These are phyloP conservation scores for Dictyostelium intermedium DNA, from an alignment of 78 protist genomes.

Conservation along the genomic window DNA sequence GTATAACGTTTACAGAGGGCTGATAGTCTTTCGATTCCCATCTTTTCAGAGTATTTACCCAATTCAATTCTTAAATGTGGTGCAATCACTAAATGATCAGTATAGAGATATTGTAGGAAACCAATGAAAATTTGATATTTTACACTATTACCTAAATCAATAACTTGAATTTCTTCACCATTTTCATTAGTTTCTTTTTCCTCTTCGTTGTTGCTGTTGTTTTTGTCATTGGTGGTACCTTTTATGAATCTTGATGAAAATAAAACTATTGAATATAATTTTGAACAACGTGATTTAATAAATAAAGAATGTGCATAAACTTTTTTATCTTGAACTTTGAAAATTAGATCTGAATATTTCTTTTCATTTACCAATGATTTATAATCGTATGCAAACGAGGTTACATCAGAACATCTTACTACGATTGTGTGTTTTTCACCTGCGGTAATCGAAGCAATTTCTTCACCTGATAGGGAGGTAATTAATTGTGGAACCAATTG, in stretches of 20 bases:
- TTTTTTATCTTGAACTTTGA: constrained; percentile 53
- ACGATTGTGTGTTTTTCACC: constrained; percentile 79
- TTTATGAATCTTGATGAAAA: constrained; percentile 5
- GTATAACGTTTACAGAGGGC: constrained; percentile 17
- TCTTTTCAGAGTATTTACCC: constrained; percentile 10
- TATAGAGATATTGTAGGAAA: constrained; percentile 59
- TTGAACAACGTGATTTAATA: constrained; percentile 52
- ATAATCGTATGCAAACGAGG: constrained; percentile 84
- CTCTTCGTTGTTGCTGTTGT: neutral
- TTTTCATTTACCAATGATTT: constrained; percentile 18
- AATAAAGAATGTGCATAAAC: constrained; percentile 30
- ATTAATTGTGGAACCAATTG: constrained; percentile 72
- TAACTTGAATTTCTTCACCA: neutral
- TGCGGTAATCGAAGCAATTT: constrained; percentile 6
- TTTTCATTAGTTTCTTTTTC: neutral
- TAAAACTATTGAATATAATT: constrained; percentile 25
- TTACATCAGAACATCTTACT: constrained; percentile 10
- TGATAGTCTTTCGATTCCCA: constrained; percentile 41
- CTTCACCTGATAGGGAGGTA: constrained; percentile 63
- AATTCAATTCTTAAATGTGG: constrained; percentile 78
- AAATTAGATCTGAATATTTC: constrained; percentile 9
- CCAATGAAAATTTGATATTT: constrained; percentile 54
- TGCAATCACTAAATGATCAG: constrained; percentile 72
- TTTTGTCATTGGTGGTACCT: neutral
- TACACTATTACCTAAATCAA: neutral